phyloP scores from a whole-genome alignment of 768 basidiomycete species.

The Suillus americanus region DNA sequence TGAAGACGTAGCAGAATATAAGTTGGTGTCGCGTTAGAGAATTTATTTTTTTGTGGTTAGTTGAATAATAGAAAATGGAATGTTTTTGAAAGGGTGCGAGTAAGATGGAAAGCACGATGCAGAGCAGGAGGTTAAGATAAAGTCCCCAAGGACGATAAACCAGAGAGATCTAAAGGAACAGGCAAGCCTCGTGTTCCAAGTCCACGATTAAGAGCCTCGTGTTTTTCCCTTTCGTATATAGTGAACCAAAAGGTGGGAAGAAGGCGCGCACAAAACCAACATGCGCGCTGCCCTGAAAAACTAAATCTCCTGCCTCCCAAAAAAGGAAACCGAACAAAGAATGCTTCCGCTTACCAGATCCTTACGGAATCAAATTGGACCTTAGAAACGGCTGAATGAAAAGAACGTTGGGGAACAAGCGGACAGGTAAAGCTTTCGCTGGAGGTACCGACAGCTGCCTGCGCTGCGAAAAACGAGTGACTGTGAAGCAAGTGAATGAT shows the following conservation, averaged over 20 bases:
- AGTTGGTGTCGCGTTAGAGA: constrained; percentile 35
- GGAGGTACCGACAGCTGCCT: constrained; percentile 11
- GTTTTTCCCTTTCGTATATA: constrained; percentile 41
- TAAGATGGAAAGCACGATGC: constrained; percentile 18
- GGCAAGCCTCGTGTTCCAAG: constrained; percentile 46
- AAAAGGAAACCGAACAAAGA: constrained; percentile 27
- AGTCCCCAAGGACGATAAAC: not conserved
- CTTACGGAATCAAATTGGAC: constrained; percentile 14
- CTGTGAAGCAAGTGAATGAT: not conserved
- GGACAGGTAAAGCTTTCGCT: not conserved
- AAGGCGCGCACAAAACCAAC: constrained; percentile 23
- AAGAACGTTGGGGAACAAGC: constrained; percentile 13
- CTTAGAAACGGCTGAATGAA: not conserved
- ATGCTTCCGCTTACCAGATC: constrained; percentile 23
- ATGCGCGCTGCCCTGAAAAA: constrained; percentile 32
- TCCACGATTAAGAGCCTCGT: constrained; percentile 45
- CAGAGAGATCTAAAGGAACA: constrained; percentile 20
- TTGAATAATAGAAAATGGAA: constrained; percentile 20
- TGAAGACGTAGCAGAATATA: constrained; percentile 22
- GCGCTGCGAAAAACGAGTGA: constrained; percentile 10
- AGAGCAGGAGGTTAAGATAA: constrained; percentile 22
- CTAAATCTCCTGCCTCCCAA: constrained; percentile 28
- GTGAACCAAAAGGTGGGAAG: constrained; percentile 29
- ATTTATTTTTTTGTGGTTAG: constrained; percentile 20
- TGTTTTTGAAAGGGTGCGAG: constrained; percentile 9